Evolutionary conservation across 495 filamentous ascomycete species (phyloP).

Genomic region (Aspergillus diversus): DNA sequence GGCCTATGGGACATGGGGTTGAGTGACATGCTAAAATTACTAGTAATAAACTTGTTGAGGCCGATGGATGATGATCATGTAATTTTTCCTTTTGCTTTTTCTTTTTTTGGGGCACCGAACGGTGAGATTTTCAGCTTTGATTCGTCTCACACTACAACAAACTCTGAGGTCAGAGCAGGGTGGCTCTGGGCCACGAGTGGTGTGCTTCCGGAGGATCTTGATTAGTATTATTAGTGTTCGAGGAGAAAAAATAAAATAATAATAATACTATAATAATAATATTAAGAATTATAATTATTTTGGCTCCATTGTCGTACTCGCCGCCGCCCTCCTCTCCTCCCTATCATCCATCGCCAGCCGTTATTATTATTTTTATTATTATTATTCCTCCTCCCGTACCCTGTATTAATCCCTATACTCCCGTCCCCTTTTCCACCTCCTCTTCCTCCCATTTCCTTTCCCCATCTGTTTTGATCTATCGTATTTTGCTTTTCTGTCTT

Average conservation of each 20-base stretch:
- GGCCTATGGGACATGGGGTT: slow-evolving; percentile 15
- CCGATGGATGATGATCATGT: slow-evolving; percentile 8
- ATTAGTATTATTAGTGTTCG: neutral
- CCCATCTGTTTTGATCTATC: neutral
- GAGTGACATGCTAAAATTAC: slow-evolving; percentile 2
- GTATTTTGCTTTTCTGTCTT: slow-evolving; percentile 2
- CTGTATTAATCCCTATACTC: slow-evolving; percentile 1
- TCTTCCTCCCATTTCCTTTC: slow-evolving; percentile 24
- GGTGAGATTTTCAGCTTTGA: slow-evolving; percentile 4
- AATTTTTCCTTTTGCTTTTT: slow-evolving; percentile 9
- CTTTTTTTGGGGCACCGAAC: slow-evolving; percentile 7
- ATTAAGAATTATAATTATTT: slow-evolving; percentile 10
- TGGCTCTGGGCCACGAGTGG: slow-evolving; percentile 16
- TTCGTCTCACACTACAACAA: slow-evolving; percentile 5
- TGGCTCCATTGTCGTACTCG: slow-evolving; percentile 5
- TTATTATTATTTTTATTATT: slow-evolving; percentile 10
- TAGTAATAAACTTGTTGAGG: neutral
- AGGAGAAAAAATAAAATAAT: neutral
- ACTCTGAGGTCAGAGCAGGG: slow-evolving; percentile 15
- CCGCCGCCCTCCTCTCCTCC: slow-evolving; percentile 3
- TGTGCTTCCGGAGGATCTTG: slow-evolving; percentile 9
- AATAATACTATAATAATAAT: slow-evolving; percentile 2
- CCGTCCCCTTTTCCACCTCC: slow-evolving; percentile 6
- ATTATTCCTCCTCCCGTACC: slow-evolving; percentile 4
- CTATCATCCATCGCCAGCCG: slow-evolving; percentile 4